These are phyloP conservation scores for Nicotiana knightiana DNA, from an alignment of 257 asterid genomes.

Conservation along the genomic window DNA sequence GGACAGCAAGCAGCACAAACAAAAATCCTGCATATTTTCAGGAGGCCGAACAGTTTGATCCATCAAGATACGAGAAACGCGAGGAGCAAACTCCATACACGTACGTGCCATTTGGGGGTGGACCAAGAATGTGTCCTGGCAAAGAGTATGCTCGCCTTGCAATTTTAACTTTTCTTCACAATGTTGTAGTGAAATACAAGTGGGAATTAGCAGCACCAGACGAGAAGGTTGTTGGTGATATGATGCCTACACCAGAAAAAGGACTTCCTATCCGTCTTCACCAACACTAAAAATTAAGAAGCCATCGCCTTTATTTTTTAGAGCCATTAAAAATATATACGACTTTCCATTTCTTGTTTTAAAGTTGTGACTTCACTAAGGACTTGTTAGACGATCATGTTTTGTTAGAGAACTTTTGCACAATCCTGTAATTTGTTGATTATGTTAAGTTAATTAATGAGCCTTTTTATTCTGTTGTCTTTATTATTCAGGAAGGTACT, in stretches of 20 bases:
- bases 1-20: conserved; percentile 60
- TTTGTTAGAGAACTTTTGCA: too few species aligned
- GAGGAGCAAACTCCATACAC: conserved; percentile 45
- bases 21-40: conserved; percentile 46
- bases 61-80: conserved; percentile 47
- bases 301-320: too few species aligned
- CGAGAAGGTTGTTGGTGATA: conserved; percentile 66
- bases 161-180: conserved; percentile 47
- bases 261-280: conserved; percentile 57
- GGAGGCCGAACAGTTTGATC: conserved; percentile 54
- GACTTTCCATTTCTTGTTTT: too few species aligned
- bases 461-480: too few species aligned
- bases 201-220: conserved; percentile 60
- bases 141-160: conserved; percentile 75
- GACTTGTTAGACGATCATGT: background rate
- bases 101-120: conserved; percentile 67
- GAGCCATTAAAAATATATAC: too few species aligned
- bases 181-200: conserved; percentile 40
- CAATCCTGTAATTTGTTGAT: too few species aligned
- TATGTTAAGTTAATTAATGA: too few species aligned
- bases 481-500: too few species aligned
- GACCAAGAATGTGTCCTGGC: conserved; percentile 74
- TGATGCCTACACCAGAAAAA: conserved; percentile 69
- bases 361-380: background rate
- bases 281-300: background rate